A percentile compares a stretch with the other conserved stretches of the same genome.
These are phyloP conservation scores for Croton setiger DNA, from an alignment of 441 rosid genomes.

Conservation along the genomic window DNA sequence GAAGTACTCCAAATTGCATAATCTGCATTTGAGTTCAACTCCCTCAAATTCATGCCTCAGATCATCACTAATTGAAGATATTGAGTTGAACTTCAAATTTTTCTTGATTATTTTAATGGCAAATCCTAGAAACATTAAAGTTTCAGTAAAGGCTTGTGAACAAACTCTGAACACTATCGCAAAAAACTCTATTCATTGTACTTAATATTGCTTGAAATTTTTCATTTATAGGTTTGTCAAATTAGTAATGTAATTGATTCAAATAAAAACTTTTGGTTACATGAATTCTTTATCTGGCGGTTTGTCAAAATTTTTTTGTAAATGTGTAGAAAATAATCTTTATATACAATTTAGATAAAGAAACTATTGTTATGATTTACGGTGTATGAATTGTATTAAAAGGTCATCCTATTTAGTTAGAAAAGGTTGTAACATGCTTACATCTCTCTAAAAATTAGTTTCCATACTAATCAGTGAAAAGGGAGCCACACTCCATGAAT, in stretches of 20 bases:
- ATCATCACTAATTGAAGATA: neutral
- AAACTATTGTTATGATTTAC: neutral
- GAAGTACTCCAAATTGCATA: neutral
- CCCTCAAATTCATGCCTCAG: neutral
- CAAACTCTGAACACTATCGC: too few species aligned
- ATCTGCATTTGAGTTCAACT: neutral
- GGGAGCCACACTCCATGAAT: neutral
- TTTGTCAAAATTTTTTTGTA: too few species aligned
- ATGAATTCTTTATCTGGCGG: too few species aligned
- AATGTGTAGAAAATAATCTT: too few species aligned
- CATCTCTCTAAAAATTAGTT: neutral
- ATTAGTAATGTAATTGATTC: neutral
- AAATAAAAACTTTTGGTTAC: neutral
- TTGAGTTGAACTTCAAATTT: neutral
- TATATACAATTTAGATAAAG: neutral
- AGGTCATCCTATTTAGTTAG: neutral
- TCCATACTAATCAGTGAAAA: neutral
- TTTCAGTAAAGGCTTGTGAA: neutral
- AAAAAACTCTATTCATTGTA: neutral
- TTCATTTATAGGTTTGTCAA: neutral
- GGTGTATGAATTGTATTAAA: neutral
- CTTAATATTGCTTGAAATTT: neutral
- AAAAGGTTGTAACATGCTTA: neutral
- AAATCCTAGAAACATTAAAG: too few species aligned
- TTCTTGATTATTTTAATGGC: neutral